These are phyloP conservation scores for Phoenix roebelenii DNA, from an alignment of 176 grass and related monocot species.

Conservation along the genomic window DNA sequence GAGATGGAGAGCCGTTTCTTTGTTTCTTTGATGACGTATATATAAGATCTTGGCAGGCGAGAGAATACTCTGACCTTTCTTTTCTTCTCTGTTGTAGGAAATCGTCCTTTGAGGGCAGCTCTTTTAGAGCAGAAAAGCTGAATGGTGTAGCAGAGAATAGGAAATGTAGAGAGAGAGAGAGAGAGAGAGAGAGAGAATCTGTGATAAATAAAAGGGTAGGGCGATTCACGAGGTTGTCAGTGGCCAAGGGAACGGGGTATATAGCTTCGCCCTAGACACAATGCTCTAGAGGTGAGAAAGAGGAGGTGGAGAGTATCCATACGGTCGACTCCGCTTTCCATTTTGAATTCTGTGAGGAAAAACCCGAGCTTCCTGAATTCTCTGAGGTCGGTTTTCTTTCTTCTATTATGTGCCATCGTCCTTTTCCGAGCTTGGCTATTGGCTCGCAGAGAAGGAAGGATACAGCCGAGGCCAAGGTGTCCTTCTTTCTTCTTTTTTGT, in stretches of 20 bases:
- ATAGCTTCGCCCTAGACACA: neutral
- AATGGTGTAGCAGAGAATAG: neutral
- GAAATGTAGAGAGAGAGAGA: constrained; percentile 11
- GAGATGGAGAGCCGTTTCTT: constrained; percentile 11
- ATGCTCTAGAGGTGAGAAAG: neutral
- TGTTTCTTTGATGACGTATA: constrained; percentile 32
- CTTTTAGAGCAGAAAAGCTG: too few relatives aligned
- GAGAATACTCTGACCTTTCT: constrained; percentile 6
- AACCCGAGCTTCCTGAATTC: neutral
- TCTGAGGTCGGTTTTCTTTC: too few relatives aligned
- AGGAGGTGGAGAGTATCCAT: neutral
- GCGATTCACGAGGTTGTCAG: constrained; percentile 4
- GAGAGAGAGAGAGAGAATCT: constrained; percentile 1
- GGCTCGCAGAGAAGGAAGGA: too few relatives aligned
- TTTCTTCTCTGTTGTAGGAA: neutral
- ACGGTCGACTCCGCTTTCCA: neutral
- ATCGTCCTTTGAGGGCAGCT: constrained; percentile 1
- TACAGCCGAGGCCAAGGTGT: too few relatives aligned
- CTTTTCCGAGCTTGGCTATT: too few relatives aligned
- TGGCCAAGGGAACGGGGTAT: neutral
- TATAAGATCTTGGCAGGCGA: constrained; percentile 23
- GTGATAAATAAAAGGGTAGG: neutral
- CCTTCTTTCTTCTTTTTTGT: too few relatives aligned
- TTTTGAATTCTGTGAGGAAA: neutral
- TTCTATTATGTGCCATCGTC: too few relatives aligned